Evolutionary conservation across 495 filamentous ascomycete species (phyloP).

Genomic region (Xylaria palmicola): DNA sequence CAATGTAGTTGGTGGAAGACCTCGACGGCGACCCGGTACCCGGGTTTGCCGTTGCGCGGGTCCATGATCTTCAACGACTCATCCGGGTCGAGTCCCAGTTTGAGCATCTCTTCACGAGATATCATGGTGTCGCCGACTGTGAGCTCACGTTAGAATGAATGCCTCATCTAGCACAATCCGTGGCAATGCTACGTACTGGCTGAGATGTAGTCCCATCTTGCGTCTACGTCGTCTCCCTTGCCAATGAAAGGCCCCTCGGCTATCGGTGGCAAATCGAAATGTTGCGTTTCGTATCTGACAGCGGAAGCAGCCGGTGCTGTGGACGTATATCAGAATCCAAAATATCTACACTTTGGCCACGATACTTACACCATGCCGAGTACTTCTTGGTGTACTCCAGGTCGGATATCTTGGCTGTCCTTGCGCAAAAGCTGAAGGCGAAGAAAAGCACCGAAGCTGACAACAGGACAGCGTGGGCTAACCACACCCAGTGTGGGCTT

Average conservation of each 20-base stretch:
- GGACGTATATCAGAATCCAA: constrained; percentile 18
- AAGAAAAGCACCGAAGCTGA: constrained; percentile 44
- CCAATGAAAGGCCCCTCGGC: constrained; percentile 43
- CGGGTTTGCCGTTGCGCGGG: constrained; percentile 48
- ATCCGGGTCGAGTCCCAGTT: constrained; percentile 45
- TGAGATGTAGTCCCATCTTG: constrained; percentile 45
- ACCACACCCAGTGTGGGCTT: constrained; percentile 42
- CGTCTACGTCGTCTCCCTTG: constrained; percentile 44
- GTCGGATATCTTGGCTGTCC: constrained; percentile 29
- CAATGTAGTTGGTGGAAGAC: constrained; percentile 59
- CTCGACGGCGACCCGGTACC: constrained; percentile 53
- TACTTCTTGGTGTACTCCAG: constrained; percentile 22
- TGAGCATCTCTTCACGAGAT: constrained; percentile 45
- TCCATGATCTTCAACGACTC: constrained; percentile 47
- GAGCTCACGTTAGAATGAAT: not conserved
- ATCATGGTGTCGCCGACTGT: constrained; percentile 52
- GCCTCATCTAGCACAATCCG: not conserved
- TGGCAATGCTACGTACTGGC: constrained; percentile 32
- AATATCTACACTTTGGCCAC: not conserved
- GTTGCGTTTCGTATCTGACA: constrained; percentile 45
- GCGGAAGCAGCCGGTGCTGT: constrained; percentile 44
- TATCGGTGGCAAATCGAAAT: constrained; percentile 42
- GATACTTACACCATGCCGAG: constrained; percentile 36
- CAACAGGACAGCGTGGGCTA: constrained; percentile 43
- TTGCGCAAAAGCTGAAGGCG: constrained; percentile 38